Base-by-base conservation (phyloP, 768 basidiomycete genomes). In the Tremella fuciformis region DNA sequence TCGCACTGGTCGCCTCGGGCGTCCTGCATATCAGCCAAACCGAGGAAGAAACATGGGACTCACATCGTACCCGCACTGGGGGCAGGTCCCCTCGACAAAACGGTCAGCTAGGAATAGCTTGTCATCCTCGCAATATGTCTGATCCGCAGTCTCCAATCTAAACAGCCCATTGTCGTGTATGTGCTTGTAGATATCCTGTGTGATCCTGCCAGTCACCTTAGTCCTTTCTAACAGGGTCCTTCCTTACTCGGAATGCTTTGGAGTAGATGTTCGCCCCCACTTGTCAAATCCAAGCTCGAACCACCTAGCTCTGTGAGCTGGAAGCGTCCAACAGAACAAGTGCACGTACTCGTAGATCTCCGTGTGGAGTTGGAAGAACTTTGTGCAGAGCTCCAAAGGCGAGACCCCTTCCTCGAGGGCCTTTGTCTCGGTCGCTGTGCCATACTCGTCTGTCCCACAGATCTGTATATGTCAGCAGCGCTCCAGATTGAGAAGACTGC, bases 1-100 rank as follows among this genome's bases (percentile, higher is more conserved):
- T 99, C 96, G 77, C 96, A 99, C 80, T 99, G 96, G 76, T 99
- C 96, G 8, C 96, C 96, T 37, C 96, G 88, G 34, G 94, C 96
- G 69, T 97, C 96, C 88, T 91, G 50, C 6, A 13, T 22, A 42
- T 39, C 24, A 46, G 44, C 44, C 22, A 41, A 19, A 19, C 40
- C 51, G 38, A 3, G 16, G 4, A 44, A 26, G n/a, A 16, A 16
- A 19, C 3, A 22, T 26, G 21, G 13, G 13, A 70, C 83, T 65
- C 59, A 88, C 88, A 59, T 91, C 87, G 63, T 86, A 91, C 49
- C 83, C 83, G 73, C 96, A 98, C 77, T 96, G 83, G 0, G 96
- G 96, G 74, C 96, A 99, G 34, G 84, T 90, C n/a, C 96, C 96
- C 77, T 98, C 94, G 0, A 98, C 93, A 78, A 88, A 98, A 55